phyloP scores from a whole-genome alignment of 169 alveolate genomes.

The Theileria orientalis region DNA sequence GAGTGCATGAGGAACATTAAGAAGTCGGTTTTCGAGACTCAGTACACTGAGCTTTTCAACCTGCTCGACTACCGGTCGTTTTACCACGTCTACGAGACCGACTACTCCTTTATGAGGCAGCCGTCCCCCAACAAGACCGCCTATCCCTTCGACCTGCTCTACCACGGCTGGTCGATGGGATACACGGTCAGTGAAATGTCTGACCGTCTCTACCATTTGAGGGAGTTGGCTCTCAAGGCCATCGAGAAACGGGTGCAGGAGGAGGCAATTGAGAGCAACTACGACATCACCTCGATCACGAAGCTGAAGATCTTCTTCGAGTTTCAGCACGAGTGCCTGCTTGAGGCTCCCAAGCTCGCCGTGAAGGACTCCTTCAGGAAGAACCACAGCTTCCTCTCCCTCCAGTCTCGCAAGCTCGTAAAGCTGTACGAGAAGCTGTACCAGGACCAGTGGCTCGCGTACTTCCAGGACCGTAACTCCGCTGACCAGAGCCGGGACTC shows the following conservation, averaged over 20 bases:
- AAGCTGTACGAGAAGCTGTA: conserved; percentile 11
- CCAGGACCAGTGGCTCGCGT: neutral
- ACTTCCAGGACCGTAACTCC: neutral
- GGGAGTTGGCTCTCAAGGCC: conserved; percentile 14
- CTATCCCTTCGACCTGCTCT: conserved; percentile 14
- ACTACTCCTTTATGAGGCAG: neutral
- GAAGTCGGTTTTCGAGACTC: conserved; percentile 7
- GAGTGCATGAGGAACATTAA: conserved; percentile 8
- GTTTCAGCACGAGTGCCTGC: conserved; percentile 6
- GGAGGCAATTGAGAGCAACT: neutral
- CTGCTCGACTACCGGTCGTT: conserved; percentile 13
- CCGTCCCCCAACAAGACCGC: neutral
- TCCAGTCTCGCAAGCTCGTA: neutral
- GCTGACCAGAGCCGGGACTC: neutral
- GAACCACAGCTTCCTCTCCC: neutral
- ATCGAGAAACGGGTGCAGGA: conserved; percentile 12
- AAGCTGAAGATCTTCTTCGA: conserved; percentile 14
- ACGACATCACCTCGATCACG: conserved; percentile 4
- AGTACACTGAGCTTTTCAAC: neutral
- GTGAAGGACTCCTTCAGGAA: neutral
- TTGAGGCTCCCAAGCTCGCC: neutral
- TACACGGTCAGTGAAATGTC: neutral
- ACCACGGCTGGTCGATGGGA: conserved; percentile 13
- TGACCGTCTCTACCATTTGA: conserved; percentile 11
- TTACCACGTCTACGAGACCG: neutral